Conservation (phyloP, 129 eudicot genomes). For the Logfia minima region DNA sequence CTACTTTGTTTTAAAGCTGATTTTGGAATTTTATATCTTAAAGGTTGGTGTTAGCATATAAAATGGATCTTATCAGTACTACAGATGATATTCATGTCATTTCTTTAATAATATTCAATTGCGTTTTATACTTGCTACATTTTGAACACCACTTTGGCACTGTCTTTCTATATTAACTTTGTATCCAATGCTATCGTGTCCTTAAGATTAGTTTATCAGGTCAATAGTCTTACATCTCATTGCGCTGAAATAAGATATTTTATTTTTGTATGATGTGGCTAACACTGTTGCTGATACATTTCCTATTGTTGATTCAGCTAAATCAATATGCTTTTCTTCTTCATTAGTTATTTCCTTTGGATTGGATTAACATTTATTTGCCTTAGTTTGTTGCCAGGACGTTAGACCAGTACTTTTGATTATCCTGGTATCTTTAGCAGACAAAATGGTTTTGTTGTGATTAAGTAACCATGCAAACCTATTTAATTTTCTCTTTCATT, state of each 20-base stretch:
- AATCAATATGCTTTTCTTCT: neutral
- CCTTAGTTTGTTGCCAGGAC: neutral
- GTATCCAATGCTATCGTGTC: neutral
- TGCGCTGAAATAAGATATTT: neutral
- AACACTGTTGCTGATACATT: conserved; percentile 11
- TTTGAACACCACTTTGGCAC: neutral
- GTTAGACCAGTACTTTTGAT: neutral
- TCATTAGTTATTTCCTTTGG: conserved; percentile 3
- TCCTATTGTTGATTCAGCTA: no score
- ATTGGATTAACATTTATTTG: neutral
- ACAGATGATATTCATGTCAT: neutral
- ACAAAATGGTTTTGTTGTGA: neutral
- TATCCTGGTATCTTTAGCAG: neutral
- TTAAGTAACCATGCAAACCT: conserved; percentile 5
- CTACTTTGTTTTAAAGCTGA: neutral
- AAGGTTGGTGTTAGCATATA: neutral
- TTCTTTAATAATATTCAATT: neutral
- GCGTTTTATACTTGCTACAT: neutral
- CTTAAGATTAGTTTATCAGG: neutral
- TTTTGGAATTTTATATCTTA: neutral
- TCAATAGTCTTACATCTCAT: neutral
- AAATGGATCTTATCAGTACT: neutral
- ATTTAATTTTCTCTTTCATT: conserved; percentile 3
- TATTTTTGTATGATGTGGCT: neutral
- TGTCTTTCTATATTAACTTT: neutral